phyloP scores from a whole-genome alignment of 2,329 filamentous ascomycete genomes.

The Diaporthe eres region DNA sequence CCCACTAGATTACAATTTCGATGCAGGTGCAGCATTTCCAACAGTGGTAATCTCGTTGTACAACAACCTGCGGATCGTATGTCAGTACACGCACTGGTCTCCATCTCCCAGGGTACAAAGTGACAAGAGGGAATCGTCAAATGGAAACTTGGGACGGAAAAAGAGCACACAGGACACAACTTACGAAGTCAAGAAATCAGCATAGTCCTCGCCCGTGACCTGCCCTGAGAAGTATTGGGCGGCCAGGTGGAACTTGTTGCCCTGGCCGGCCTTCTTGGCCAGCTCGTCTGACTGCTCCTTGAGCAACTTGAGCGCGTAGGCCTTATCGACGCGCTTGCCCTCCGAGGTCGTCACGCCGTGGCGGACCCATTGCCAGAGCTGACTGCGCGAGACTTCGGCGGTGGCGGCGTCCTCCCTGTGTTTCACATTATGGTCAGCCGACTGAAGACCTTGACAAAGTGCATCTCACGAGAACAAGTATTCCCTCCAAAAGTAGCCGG shows the following conservation, averaged over 20 bases:
- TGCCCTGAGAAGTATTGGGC: slow-evolving; percentile 93
- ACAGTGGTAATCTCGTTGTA: slow-evolving; percentile 90
- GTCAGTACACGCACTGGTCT: not conserved
- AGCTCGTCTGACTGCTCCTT: slow-evolving; percentile 87
- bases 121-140: slow-evolving; percentile 35
- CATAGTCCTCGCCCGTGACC: slow-evolving; percentile 97
- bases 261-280: slow-evolving; percentile 80
- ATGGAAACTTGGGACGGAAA: not conserved
- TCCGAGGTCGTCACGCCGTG: slow-evolving; percentile 83
- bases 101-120: no score
- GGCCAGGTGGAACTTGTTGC: slow-evolving; percentile 92
- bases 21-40: slow-evolving; percentile 71
- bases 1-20: slow-evolving; percentile 69
- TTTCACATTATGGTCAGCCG: not conserved
- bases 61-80: slow-evolving; percentile 70
- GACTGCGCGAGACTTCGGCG: slow-evolving; percentile 92
- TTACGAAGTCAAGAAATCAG: slow-evolving; percentile 91
- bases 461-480: not conserved
- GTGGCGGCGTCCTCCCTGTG: slow-evolving; percentile 91
- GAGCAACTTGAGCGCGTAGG: slow-evolving; percentile 87
- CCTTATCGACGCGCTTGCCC: slow-evolving; percentile 94
- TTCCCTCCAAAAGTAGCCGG: no score
- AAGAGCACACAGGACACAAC: slow-evolving; percentile 47
- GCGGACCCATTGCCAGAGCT: slow-evolving; percentile 96
- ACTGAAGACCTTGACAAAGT: no score